Percentiles rank a stretch among this genome's conserved stretches.
phyloP scores from a whole-genome alignment of 345 rosid species.

The Ceriops tagal region DNA sequence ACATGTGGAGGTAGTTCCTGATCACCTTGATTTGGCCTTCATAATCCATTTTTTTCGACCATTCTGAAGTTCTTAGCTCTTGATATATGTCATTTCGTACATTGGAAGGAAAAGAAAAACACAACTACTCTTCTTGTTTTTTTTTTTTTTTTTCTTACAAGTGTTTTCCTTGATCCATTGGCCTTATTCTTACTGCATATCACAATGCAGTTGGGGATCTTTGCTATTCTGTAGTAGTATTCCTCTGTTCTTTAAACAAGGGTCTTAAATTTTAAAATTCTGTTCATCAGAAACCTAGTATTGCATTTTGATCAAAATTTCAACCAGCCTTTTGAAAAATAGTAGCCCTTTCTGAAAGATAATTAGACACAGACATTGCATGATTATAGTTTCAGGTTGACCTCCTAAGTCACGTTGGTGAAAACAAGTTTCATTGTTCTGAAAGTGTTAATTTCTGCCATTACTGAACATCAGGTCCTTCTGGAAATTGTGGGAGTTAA shows the following conservation, averaged over 20 bases:
- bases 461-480: conserved; percentile 37
- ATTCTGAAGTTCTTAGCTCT: not conserved
- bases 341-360: no score
- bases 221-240: not conserved
- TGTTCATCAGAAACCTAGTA: no score
- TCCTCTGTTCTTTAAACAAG: not conserved
- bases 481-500: conserved; percentile 70
- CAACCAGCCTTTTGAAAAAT: no score
- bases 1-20: conserved; percentile 61
- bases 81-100: not conserved
- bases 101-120: no score
- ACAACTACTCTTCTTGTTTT: no score
- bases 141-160: no score
- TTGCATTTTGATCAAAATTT: no score
- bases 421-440: conserved; percentile 2
- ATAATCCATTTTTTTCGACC: not conserved
- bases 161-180: no score
- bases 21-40: conserved; percentile 7
- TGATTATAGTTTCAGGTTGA: not conserved
- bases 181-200: no score
- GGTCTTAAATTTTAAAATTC: no score
- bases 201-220: no score
- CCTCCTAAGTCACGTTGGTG: not conserved
- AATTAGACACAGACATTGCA: no score
- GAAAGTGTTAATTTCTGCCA: not conserved